Base-by-base conservation (phyloP, 2,329 filamentous ascomycete genomes). In the Xylaria sp. region DNA sequence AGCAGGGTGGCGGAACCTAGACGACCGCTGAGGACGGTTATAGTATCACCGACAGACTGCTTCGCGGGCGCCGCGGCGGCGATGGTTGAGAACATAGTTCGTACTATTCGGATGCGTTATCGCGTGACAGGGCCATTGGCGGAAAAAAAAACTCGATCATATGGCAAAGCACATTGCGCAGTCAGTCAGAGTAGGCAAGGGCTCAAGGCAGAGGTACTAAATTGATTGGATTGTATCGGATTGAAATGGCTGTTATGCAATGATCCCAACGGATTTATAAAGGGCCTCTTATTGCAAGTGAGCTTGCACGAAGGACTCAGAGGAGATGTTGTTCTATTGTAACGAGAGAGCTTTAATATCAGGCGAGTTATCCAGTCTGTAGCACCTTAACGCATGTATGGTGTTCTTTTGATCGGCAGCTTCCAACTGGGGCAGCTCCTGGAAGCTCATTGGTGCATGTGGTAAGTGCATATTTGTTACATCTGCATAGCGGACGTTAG, bases 21-120 rank as follows among this genome's bases (percentile, higher is more conserved):
- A 65, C 96, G 92, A 76, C 90, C 91, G 81, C 94, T 97, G 69
- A 98, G 86, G 49, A 94, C 92, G 70, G 91, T 92, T 80, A 99
- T 99, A 49, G 96, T 97, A 79, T 97, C 94, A 78, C 93, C 92
- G 75, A 95, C 96, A 77, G 93, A 97, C 87, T 99, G 96, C 86
- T 97, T 96, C 79, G 94, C 93, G 75, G 96, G 96, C 77, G 93
- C 92, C 65, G 87, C 92, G 68, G 86, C 83, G 68, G 88, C 83
- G 77, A 90, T 89, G 51, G 69, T 76, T 71, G 88, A 88, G 79
- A 90, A 90, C 88, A 90, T 90, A 76, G 74, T 80, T 73, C 63
- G 70, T 76, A 71, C 69, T 74, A 76, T 70, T 74, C 62, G 66
- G 74, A 77, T 63, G 67, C 66, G 68, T 60, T 66, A 51, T 71